Percentiles rank a stretch among this genome's conserved stretches.
Evolutionary conservation across 2,329 filamentous ascomycete species (phyloP).

Genomic region (Phoma sp.): DNA sequence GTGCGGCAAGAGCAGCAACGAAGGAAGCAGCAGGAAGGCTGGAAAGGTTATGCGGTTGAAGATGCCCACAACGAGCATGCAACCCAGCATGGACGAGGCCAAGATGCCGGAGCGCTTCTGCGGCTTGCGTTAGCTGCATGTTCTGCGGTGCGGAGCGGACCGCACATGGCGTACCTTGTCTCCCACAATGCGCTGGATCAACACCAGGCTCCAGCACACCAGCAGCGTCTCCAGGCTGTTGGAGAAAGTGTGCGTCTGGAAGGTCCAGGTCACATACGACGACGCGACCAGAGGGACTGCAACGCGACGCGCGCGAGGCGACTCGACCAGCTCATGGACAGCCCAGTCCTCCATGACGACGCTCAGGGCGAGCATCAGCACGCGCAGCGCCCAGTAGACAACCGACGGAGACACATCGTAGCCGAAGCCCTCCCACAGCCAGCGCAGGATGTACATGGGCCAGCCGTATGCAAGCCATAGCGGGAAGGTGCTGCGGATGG

Average conservation of each 20-base stretch:
- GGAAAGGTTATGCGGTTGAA: slow-evolving; percentile 99
- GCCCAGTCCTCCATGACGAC: slow-evolving; percentile 99
- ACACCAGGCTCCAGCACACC: slow-evolving; percentile 89
- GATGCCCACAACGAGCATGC: slow-evolving; percentile 81
- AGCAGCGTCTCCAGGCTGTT: slow-evolving; percentile 95
- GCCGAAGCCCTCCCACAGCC: slow-evolving; percentile 88
- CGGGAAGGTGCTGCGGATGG: slow-evolving; percentile 94
- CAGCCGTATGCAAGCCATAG: slow-evolving; percentile 94
- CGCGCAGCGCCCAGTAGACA: slow-evolving; percentile 87
- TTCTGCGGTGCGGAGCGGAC: slow-evolving; percentile 27
- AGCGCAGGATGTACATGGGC: slow-evolving; percentile 90
- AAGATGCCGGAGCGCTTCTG: slow-evolving; percentile 77
- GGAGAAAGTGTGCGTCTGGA: slow-evolving; percentile 97
- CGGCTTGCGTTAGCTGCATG: slow-evolving; percentile 41
- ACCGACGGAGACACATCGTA: slow-evolving; percentile 81
- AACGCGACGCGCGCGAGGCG: slow-evolving; percentile 70
- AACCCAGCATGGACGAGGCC: slow-evolving; percentile 77
- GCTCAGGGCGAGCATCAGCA: slow-evolving; percentile 92
- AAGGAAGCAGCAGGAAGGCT: slow-evolving; percentile 85
- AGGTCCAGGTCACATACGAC: slow-evolving; percentile 98
- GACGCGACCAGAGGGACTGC: slow-evolving; percentile 88
- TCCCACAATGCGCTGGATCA: slow-evolving; percentile 84
- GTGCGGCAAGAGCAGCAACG: slow-evolving; percentile 81
- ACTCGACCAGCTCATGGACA: slow-evolving; percentile 85
- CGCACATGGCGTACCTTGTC: slow-evolving; percentile 66